Conservation (phyloP, 257 asterid genomes). For the Ajuga chamaepitys region DNA sequence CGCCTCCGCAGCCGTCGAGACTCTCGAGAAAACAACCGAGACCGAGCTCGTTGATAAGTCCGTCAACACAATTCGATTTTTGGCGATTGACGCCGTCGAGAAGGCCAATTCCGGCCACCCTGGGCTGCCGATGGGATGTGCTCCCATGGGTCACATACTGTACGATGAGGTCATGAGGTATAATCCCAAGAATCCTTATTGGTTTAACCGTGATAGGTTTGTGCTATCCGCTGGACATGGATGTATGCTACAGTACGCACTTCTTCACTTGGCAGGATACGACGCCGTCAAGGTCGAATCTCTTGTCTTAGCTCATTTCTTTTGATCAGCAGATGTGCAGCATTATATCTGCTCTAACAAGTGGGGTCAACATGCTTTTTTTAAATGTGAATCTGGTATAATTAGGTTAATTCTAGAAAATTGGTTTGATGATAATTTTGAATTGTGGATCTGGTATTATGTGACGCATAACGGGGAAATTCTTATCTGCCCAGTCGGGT, state of each 20-base stretch:
- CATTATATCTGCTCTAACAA: background rate
- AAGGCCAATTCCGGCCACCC: slow-evolving; percentile 93
- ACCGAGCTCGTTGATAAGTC: slow-evolving; percentile 73
- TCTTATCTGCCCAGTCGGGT: too few species aligned
- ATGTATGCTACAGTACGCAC: slow-evolving; percentile 89
- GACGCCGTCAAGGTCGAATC: slow-evolving; percentile 59
- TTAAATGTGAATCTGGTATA: background rate
- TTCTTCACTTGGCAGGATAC: slow-evolving; percentile 84
- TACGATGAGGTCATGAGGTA: slow-evolving; percentile 92
- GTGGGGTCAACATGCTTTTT: background rate
- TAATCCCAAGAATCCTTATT: slow-evolving; percentile 91
- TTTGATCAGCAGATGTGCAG: slow-evolving; percentile 1
- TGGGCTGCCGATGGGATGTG: slow-evolving; percentile 90
- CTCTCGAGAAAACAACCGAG: slow-evolving; percentile 54
- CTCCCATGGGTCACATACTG: slow-evolving; percentile 92
- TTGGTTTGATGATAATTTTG: background rate
- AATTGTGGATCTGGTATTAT: slow-evolving; percentile 14
- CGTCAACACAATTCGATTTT: slow-evolving; percentile 66
- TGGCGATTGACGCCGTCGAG: slow-evolving; percentile 86
- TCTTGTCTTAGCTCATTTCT: background rate
- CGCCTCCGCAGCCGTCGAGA: slow-evolving; percentile 67
- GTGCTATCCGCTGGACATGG: slow-evolving; percentile 99
- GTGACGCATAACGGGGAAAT: background rate
- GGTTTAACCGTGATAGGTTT: slow-evolving; percentile 93
- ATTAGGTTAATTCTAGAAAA: background rate